Percentiles rank a stretch among this genome's conserved stretches.
These are phyloP conservation scores for Phytophthora cactorum DNA, from an alignment of 352 stramenopile species.

Conservation along the genomic window DNA sequence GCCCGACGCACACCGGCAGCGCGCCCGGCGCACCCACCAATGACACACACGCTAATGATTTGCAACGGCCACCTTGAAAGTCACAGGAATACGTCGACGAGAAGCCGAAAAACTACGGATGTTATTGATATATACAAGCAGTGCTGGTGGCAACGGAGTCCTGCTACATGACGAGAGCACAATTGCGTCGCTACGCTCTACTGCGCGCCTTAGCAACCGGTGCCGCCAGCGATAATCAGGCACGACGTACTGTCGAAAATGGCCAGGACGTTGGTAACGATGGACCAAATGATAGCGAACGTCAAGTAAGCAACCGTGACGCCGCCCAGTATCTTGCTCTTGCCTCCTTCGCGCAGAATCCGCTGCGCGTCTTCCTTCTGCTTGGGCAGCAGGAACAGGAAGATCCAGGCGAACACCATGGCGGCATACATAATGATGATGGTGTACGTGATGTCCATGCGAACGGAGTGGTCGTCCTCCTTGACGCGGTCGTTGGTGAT, in stretches of 20 bases:
- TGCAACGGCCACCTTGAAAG: neutral
- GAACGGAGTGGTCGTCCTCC: constrained; percentile 22
- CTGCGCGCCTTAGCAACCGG: constrained; percentile 10
- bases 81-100: neutral
- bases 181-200: constrained; percentile 19
- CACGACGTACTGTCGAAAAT: constrained; percentile 33
- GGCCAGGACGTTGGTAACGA: constrained; percentile 29
- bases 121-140: neutral
- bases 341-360: constrained; percentile 14
- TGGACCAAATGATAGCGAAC: constrained; percentile 26
- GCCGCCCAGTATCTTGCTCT: constrained; percentile 20
- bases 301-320: constrained; percentile 18
- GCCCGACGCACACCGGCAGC: neutral
- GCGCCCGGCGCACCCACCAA: constrained; percentile 19
- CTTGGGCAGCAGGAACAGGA: constrained; percentile 25
- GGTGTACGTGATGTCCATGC: constrained; percentile 29
- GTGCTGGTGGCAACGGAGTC: neutral
- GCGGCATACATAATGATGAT: constrained; percentile 32
- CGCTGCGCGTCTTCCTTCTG: constrained; percentile 30
- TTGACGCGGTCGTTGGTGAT: constrained; percentile 23
- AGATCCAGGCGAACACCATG: constrained; percentile 28
- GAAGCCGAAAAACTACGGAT: neutral
- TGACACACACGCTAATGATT: constrained; percentile 15
- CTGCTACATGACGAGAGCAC: constrained; percentile 20
- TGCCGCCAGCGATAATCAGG: constrained; percentile 27